Evolutionary conservation across 306 rosid genomes (phyloP).

Genomic region (Corylus heterophylla): DNA sequence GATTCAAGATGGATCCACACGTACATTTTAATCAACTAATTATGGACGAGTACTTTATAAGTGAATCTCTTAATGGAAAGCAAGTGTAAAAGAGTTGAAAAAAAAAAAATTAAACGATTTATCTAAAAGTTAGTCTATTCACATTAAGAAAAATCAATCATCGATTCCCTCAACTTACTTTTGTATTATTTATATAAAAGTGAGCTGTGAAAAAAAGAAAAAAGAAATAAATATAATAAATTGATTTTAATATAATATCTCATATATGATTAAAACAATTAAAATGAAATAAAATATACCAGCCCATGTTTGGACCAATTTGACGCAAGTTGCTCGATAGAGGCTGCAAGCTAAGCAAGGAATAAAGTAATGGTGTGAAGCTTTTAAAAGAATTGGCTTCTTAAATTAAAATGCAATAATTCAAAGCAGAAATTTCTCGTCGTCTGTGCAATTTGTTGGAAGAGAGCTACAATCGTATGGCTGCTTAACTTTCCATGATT

Average conservation of each 20-base stretch:
- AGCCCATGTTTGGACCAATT: background rate
- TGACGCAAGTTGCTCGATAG: constrained; percentile 24
- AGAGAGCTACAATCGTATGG: background rate
- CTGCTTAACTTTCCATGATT: constrained; percentile 23
- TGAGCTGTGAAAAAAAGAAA: background rate
- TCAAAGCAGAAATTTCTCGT: background rate
- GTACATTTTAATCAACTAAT: no score
- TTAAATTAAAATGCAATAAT: background rate
- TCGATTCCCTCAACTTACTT: no score
- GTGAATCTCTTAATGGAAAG: no score
- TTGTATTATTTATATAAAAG: background rate
- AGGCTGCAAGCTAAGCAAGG: constrained; percentile 19
- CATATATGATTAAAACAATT: no score
- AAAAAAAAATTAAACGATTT: no score
- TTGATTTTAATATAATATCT: background rate
- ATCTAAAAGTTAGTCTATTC: no score
- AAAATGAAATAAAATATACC: background rate
- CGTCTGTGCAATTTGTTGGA: background rate
- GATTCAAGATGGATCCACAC: no score
- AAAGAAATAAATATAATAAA: background rate
- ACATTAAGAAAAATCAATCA: no score
- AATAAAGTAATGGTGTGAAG: constrained; percentile 9
- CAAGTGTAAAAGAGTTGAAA: no score
- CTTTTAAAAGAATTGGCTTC: background rate
- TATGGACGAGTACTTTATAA: no score